Base-by-base conservation (phyloP, 1,284 basidiomycete genomes). In the Ganoderma lingzhi region DNA sequence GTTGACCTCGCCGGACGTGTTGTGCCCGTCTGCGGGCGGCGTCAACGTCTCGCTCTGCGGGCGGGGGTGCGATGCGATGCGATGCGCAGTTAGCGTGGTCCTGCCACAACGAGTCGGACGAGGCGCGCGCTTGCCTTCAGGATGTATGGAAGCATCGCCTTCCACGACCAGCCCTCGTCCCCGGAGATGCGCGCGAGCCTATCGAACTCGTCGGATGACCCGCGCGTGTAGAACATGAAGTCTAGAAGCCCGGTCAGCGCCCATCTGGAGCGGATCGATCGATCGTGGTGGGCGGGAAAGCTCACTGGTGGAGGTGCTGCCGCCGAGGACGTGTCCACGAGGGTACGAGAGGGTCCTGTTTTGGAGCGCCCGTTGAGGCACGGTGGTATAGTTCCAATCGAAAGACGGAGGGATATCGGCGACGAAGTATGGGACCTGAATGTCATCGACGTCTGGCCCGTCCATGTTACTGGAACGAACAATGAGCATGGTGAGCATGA, bases 331-430 rank as follows among this genome's bases (percentile, higher is more conserved):
- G 35, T 61, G 62, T 3, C 73, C 73, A 6, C 70, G 62, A 1
- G 71, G 71, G 39, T 69, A 69, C 10, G 41, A 35, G n/a, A 72
- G 28, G 0, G 60, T 14, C 28, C 71, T 30, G 39, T 62, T 62
- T 19, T 70, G 35, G 32, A 72, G 53, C 2, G 51, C 68, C 19
- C 17, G 23, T 39, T 73, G 70, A 30, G 70, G 66, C 8, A 65
- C 58, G 10, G 73, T 71, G 6, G 70, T 72, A 35, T 67, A 70
- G 65, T 76, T 70, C 71, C 71, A 71, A 15, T 68, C 65, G 48
- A 51, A 56, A 2, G 55, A 56, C 30, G 55, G n/a, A 8, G 55
- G 55, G 14, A 56, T 56, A 30, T 56, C 55, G 55, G 15, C 55
- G 32, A 56, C 55, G 32, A 56, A 56, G 32, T 56, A 56, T 2